phyloP scores from a whole-genome alignment of 441 rosid genomes.

The Francoa sonchifolia region DNA sequence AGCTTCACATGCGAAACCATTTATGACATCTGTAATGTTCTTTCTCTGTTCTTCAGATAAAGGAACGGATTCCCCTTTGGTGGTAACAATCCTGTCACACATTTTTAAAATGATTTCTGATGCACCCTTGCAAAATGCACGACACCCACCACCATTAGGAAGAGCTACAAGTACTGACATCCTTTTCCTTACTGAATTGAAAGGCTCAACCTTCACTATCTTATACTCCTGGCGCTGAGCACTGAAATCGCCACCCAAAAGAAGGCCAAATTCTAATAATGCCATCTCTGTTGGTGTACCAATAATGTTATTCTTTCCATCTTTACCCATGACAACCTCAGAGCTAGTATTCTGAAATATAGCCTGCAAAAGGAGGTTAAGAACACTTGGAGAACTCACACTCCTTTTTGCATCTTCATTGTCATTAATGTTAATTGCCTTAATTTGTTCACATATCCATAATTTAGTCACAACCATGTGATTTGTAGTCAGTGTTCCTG shows the following conservation, averaged over 20 bases:
- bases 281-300: constrained; percentile 68
- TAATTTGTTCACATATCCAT: constrained; percentile 32
- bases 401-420: constrained; percentile 18
- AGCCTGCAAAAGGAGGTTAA: constrained; percentile 33
- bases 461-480: constrained; percentile 30
- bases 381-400: constrained; percentile 19
- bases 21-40: constrained; percentile 17
- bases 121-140: constrained; percentile 41
- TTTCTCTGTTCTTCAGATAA: constrained; percentile 23
- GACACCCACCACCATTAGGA: constrained; percentile 17
- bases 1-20: constrained; percentile 30
- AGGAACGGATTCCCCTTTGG: constrained; percentile 24
- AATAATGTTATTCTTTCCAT: constrained; percentile 34
- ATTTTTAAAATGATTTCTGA: constrained; percentile 30
- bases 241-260: constrained; percentile 37
- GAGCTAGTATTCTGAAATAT: constrained; percentile 51
- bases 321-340: constrained; percentile 41
- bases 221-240: constrained; percentile 27
- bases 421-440: constrained; percentile 11
- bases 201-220: constrained; percentile 42
- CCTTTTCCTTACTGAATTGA: constrained; percentile 53
- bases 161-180: constrained; percentile 50
- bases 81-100: constrained; percentile 28
- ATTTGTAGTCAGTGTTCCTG: constrained; percentile 41
- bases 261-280: constrained; percentile 49